Conservation (phyloP, 2,329 filamentous ascomycete genomes). For the Fusarium sp. region DNA sequence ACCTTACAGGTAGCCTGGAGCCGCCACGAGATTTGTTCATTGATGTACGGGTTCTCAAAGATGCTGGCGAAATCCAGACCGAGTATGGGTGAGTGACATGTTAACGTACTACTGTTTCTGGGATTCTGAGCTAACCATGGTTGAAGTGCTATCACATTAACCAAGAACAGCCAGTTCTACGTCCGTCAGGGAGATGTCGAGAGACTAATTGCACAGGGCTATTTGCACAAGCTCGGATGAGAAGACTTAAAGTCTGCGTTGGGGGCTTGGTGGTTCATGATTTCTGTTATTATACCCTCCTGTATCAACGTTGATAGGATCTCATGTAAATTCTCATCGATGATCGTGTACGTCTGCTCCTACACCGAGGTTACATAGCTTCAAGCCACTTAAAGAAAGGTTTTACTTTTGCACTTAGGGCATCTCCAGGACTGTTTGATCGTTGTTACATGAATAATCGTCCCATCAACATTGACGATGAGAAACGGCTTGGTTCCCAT, state of each 20-base stretch:
- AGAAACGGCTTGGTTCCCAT: not conserved
- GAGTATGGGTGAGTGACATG: conserved; percentile 84
- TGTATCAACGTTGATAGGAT: conserved; percentile 13
- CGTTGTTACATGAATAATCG: not conserved
- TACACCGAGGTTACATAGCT: not conserved
- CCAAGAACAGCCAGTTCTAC: conserved; percentile 98
- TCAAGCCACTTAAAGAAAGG: conserved; percentile 14
- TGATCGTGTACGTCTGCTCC: not conserved
- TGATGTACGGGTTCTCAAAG: conserved; percentile 93
- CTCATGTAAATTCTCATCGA: conserved; percentile 7
- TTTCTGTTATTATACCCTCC: conserved; percentile 34
- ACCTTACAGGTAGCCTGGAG: conserved; percentile 91
- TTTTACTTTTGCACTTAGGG: not conserved
- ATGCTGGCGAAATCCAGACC: conserved; percentile 98
- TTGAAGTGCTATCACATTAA: conserved; percentile 87
- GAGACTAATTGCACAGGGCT: conserved; percentile 91
- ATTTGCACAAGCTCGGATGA: conserved; percentile 89
- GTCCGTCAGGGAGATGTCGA: conserved; percentile 97
- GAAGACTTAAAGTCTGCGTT: not conserved
- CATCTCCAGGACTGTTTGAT: not conserved
- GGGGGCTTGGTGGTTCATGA: not conserved
- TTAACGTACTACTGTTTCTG: not conserved
- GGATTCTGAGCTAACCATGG: conserved; percentile 30
- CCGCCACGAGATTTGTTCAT: conserved; percentile 97
- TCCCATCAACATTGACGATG: not conserved